These are phyloP conservation scores for Aureobasidium leucospermi DNA, from an alignment of 2,329 filamentous ascomycete genomes.

Conservation along the genomic window DNA sequence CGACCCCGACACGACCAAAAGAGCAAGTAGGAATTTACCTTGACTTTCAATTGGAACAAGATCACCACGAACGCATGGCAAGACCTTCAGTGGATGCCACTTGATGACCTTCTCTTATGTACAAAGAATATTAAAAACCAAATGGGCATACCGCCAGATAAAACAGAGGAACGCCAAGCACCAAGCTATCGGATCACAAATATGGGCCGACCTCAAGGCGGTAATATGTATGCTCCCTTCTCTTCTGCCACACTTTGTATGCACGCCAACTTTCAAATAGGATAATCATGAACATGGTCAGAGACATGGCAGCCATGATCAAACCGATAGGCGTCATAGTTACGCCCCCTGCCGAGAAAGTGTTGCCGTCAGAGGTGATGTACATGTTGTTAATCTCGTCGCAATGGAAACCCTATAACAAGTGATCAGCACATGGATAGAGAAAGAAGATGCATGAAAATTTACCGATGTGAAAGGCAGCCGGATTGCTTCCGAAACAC, in stretches of 20 bases:
- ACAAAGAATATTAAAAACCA: neutral
- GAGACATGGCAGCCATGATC: conserved; percentile 7
- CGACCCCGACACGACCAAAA: neutral
- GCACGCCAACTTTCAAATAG: neutral
- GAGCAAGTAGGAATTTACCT: neutral
- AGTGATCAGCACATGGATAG: neutral
- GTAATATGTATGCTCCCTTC: conserved; percentile 6
- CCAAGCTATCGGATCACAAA: neutral
- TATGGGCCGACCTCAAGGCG: conserved; percentile 6
- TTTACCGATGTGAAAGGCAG: neutral
- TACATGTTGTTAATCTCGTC: conserved; percentile 10
- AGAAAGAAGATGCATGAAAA: no score
- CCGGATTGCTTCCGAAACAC: neutral
- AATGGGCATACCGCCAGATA: neutral
- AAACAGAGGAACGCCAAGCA: neutral
- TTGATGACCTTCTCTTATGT: neutral
- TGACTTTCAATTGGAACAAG: neutral
- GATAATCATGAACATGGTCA: conserved; percentile 6
- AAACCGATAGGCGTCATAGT: neutral
- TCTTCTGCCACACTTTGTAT: conserved; percentile 6
- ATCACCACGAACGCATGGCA: no score
- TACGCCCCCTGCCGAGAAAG: neutral
- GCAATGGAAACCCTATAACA: neutral
- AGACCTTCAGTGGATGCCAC: no score
- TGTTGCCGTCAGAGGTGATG: neutral